Evolutionary conservation across 2,329 filamentous ascomycete species (phyloP), one percentile per base, ranked within the genome.

Genomic region (Fusarium citri): DNA sequence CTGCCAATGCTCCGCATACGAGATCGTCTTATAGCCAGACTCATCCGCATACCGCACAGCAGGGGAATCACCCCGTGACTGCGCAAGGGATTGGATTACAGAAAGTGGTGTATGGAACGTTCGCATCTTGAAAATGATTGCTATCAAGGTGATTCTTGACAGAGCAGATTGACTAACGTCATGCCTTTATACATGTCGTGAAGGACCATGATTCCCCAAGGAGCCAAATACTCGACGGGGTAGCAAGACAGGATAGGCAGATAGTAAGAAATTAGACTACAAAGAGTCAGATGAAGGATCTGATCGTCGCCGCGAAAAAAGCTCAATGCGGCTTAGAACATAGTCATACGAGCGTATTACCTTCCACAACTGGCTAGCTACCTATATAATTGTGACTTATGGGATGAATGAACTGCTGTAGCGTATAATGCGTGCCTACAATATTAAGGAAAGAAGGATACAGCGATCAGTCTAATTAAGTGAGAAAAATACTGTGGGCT

Each of bases 101-200:
- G 51, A 59, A 3, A 64, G 22, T 18, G 50, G 43, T 1, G 60
- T 59, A 50, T 64, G 12, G 9, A 64, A 64, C 1, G 45, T 41
- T 4, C 40, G 22, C 61, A 64, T 64, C 0, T 37, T 30, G 16
- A 15, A 4, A 18, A 5, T 10, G 8, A 10, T 8, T 2, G 1
- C 3, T 11, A 18, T 5, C 10, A 15, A 16, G 3, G n/a, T 6
- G 3, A 6, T 8, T 14, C 16, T 51, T 30, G 31, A 16, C 16
- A 16, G 2, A 6, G 6, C 0, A 30, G 10, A 3, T 1, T 5
- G 12, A 8, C 6, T 0, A 8, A 4, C 0, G 0, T 3, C 9
- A 4, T 20, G 3, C 0, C 10, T 42, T 43, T 55, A 55, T 55
- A 63, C 18, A 15, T 11, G 3, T 5, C 14, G 3, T 2, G n/a